Evolutionary conservation across 257 asterid species (phyloP).

Genomic region (Schizonepeta tenuifolia): DNA sequence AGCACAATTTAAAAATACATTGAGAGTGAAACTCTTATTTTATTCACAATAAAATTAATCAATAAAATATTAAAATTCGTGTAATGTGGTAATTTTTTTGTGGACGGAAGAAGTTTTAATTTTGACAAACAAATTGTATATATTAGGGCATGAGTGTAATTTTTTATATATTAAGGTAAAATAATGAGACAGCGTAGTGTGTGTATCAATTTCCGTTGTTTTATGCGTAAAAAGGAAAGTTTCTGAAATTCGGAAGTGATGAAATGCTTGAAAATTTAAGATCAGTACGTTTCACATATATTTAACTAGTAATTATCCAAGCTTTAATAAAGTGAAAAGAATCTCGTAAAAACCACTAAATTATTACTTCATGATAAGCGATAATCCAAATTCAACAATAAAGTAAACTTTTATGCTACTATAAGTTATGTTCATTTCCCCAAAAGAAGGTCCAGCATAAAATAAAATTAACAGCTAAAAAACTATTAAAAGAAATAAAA

Average conservation of each 20-base stretch:
- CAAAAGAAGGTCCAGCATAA: not conserved
- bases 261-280: not conserved
- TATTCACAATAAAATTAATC: too few relatives aligned
- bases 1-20: too few relatives aligned
- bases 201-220: not conserved
- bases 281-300: not conserved
- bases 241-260: not conserved
- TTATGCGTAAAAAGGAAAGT: not conserved
- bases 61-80: too few relatives aligned
- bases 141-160: too few relatives aligned
- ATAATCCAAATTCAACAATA: conserved; percentile 11
- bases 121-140: too few relatives aligned
- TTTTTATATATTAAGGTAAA: too few relatives aligned
- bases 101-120: too few relatives aligned
- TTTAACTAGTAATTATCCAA: not conserved
- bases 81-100: too few relatives aligned
- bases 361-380: conserved; percentile 13
- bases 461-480: not conserved
- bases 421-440: not conserved
- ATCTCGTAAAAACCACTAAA: conserved; percentile 14
- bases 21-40: too few relatives aligned
- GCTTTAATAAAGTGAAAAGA: not conserved
- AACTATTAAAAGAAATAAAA: not conserved
- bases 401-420: not conserved
- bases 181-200: too few relatives aligned